A percentile compares a stretch with the other conserved stretches of the same genome.
phyloP scores from a whole-genome alignment of 257 asterid genomes.

The Coffea eugenioides region DNA sequence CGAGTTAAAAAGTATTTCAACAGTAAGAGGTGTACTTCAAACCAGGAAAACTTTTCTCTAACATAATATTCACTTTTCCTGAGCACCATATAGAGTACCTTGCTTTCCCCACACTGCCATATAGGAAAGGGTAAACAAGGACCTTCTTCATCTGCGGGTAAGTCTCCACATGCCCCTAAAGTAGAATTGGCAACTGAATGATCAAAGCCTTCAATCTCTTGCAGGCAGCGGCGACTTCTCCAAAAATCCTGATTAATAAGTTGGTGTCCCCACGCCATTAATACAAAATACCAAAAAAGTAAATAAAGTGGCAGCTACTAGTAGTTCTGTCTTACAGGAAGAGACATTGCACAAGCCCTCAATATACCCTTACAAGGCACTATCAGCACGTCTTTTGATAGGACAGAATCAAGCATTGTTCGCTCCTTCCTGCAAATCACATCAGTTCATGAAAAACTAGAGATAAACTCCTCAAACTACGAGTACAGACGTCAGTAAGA shows the following conservation, averaged over 20 bases:
- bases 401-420: conserved; percentile 55
- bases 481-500: background rate
- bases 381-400: conserved; percentile 56
- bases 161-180: conserved; percentile 85
- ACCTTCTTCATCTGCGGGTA: conserved; percentile 53
- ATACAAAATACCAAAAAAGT: background rate
- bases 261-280: conserved; percentile 7
- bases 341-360: conserved; percentile 81
- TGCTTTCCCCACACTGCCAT: conserved; percentile 85
- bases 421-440: conserved; percentile 66
- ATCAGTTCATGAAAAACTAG: conserved; percentile 6
- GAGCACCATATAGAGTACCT: conserved; percentile 43
- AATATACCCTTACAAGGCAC: conserved; percentile 88
- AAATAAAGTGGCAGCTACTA: conserved; percentile 15
- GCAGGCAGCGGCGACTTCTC: conserved; percentile 76
- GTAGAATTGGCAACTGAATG: conserved; percentile 67
- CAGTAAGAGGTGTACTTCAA: background rate
- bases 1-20: background rate
- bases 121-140: conserved; percentile 67
- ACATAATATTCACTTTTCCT: background rate
- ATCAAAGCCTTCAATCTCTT: conserved; percentile 80
- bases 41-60: background rate
- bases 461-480: background rate
- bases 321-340: conserved; percentile 60
- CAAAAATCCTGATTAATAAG: conserved; percentile 68